phyloP scores from a whole-genome alignment of 805 yeast genomes.

The Schwanniomyces vanrijiae region DNA sequence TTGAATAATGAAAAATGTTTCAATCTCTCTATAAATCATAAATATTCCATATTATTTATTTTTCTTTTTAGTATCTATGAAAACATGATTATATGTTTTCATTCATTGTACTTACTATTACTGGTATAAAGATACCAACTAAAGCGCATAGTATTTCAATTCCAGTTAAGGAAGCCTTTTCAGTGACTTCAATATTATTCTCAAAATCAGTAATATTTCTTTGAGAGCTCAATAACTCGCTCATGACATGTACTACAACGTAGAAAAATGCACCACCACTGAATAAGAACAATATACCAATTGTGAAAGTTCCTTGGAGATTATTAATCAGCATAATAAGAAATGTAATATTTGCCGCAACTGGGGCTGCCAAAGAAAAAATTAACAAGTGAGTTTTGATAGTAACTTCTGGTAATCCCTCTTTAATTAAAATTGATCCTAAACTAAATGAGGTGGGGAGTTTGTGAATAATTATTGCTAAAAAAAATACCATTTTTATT shows the following conservation, averaged over 20 bases:
- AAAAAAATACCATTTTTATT: conserved; percentile 46
- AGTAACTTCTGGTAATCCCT: conserved; percentile 27
- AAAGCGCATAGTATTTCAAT: conserved; percentile 16
- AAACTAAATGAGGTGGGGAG: conserved; percentile 75
- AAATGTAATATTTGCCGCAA: conserved; percentile 56
- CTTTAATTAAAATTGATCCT: conserved; percentile 49
- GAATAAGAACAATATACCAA: conserved; percentile 59
- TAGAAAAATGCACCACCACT: conserved; percentile 74
- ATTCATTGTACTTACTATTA: conserved; percentile 21
- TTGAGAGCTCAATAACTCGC: conserved; percentile 19
- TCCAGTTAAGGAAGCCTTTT: conserved; percentile 6
- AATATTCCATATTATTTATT: neutral
- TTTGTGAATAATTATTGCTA: conserved; percentile 69
- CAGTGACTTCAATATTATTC: neutral
- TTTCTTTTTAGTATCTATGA: neutral
- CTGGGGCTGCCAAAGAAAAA: conserved; percentile 63
- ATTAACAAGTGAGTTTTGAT: conserved; percentile 48
- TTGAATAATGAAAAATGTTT: neutral
- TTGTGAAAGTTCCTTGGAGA: conserved; percentile 30
- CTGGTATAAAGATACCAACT: conserved; percentile 27
- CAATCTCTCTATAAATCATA: neutral
- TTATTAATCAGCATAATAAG: conserved; percentile 31
- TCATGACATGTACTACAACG: conserved; percentile 66
- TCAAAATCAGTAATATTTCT: neutral
- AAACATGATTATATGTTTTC: conserved; percentile 7